A percentile compares a stretch with the other conserved stretches of the same genome.
Evolutionary conservation across 1,139 yeast species (phyloP).

Genomic region (Suhomyces ambrosiae): DNA sequence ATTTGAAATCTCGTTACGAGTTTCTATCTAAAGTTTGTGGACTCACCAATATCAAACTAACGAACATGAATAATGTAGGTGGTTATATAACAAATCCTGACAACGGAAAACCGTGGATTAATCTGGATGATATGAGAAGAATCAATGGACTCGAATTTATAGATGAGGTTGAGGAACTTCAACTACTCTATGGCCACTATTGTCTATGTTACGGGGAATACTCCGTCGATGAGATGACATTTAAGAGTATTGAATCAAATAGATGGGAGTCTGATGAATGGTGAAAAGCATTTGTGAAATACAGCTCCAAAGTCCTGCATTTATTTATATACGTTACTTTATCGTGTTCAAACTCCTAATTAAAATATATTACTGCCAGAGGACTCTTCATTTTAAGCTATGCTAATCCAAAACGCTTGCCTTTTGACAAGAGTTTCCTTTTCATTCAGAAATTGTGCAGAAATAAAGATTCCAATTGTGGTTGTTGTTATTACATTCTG

Average conservation of each 20-base stretch:
- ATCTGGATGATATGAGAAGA: constrained; percentile 48
- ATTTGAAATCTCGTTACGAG: constrained; percentile 45
- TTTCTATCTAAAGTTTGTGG: constrained; percentile 28
- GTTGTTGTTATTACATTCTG: no score
- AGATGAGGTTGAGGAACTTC: constrained; percentile 89
- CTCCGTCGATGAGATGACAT: constrained; percentile 1
- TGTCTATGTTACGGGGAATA: constrained; percentile 45
- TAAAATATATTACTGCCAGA: no score
- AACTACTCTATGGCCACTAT: constrained; percentile 74
- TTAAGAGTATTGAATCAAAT: constrained; percentile 13
- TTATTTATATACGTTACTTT: no score
- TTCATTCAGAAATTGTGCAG: no score
- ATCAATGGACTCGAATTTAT: constrained; percentile 70
- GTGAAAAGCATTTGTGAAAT: neutral
- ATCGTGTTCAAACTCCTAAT: no score
- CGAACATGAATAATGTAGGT: constrained; percentile 62
- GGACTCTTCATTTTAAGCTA: no score
- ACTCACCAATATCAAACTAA: constrained; percentile 32
- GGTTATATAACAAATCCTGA: constrained; percentile 30
- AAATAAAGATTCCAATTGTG: no score
- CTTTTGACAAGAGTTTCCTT: no score
- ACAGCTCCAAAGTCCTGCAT: no score
- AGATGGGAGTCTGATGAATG: constrained; percentile 12
- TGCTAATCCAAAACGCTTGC: no score
- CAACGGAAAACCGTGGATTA: constrained; percentile 43